These are phyloP conservation scores for Babesia caballi DNA, from an alignment of 169 alveolate species.

Conservation along the genomic window DNA sequence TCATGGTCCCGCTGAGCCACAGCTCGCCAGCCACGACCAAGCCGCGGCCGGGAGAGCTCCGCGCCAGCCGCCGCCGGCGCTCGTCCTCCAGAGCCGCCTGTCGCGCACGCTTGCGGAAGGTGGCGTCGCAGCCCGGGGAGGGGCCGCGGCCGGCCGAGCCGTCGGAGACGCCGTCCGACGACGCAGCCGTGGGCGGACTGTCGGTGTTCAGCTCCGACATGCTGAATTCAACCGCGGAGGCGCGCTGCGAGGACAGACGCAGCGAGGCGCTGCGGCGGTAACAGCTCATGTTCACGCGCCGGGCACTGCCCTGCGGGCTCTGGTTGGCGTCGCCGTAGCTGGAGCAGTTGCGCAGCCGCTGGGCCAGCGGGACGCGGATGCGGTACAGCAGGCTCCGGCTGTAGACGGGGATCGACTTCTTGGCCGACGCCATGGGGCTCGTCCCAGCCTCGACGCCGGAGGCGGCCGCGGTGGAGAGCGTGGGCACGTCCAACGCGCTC, in stretches of 20 bases:
- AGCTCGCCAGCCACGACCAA: neutral
- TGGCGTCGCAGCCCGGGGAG: neutral
- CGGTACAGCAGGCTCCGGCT: conserved; percentile 55
- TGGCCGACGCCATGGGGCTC: conserved; percentile 23
- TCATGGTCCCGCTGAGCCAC: conserved; percentile 24
- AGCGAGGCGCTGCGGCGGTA: conserved; percentile 15
- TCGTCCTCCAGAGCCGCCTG: neutral
- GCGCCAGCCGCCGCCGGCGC: neutral
- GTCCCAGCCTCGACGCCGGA: conserved; percentile 18
- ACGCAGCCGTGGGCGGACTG: no score
- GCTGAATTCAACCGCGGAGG: neutral
- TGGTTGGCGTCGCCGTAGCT: neutral
- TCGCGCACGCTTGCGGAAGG: neutral
- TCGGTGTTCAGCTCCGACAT: no score
- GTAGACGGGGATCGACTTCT: conserved; percentile 46
- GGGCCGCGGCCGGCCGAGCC: neutral
- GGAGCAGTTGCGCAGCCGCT: conserved; percentile 47
- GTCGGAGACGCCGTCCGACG: neutral
- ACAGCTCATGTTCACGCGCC: conserved; percentile 27
- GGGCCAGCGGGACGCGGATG: conserved; percentile 57
- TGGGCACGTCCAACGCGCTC: neutral
- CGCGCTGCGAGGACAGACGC: neutral
- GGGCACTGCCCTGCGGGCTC: neutral
- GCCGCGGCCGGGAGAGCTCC: neutral
- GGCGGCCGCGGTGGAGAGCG: neutral